Percentiles rank a stretch among this genome's conserved stretches.
Conservation (phyloP, 805 yeast genomes). For the Tetrapisispora namnaoensis region DNA sequence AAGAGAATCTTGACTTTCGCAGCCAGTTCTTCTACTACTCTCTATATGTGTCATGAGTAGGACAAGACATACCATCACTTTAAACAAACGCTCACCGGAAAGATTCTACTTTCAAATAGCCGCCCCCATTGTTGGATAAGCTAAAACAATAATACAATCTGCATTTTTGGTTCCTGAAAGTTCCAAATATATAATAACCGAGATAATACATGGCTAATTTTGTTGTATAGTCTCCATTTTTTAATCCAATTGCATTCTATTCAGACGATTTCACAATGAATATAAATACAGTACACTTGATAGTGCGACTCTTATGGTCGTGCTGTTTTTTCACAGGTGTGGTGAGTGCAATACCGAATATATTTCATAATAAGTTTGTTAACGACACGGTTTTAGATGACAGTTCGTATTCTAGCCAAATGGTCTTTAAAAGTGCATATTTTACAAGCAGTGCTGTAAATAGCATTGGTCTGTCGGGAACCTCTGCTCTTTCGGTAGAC, state of each 20-base stretch:
- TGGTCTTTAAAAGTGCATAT: no score
- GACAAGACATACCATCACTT: no score
- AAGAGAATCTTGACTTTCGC: no score
- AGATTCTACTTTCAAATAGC: neutral
- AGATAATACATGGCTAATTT: neutral
- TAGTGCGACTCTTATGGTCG: neutral
- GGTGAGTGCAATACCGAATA: neutral
- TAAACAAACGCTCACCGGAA: no score
- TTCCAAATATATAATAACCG: neutral
- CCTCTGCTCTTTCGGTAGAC: no score
- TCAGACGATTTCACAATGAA: neutral
- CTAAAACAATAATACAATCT: no score
- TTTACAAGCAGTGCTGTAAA: no score
- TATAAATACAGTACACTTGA: neutral
- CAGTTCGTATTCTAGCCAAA: neutral
- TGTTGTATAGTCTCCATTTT: no score
- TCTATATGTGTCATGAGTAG: no score
- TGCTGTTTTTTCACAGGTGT: neutral
- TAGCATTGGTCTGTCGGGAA: no score
- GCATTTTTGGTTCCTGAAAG: neutral
- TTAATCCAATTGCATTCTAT: neutral
- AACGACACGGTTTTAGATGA: neutral
- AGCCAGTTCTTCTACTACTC: no score
- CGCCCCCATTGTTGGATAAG: neutral
- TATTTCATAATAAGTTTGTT: neutral